Base-by-base conservation (phyloP, 2,329 filamentous ascomycete species). In the Venturia aucupariae region DNA sequence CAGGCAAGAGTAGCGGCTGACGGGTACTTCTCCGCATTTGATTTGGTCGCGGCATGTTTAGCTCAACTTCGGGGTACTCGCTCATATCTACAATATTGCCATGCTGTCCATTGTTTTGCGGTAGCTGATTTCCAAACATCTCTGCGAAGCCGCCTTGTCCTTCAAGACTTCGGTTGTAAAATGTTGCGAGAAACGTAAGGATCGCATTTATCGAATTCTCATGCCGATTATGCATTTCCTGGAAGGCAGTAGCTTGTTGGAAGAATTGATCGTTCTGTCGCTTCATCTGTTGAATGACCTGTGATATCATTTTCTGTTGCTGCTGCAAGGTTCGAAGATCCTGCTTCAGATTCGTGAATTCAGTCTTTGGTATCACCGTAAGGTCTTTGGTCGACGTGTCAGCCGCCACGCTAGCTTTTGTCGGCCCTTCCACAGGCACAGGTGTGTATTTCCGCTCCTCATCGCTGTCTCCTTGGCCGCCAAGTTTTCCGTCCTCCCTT, bases 181-280 rank as follows among this genome's bases (percentile, higher is more conserved):
- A 93, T 15, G 95, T 97, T 57, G 93, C 94, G 24, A 99, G 82
- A 75, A 99, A 97, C 61, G 92, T 96, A 51, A 99, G 82, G 67
- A 99, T 97, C n/a, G 93, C 93, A 72, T 97, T 97, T 76, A 99
- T 97, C 0, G 93, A 97, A 73, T 93, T 96, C 73, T 99, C 94
- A 72, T 99, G 94, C n/a, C 94, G 87, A 69, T 93, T 92, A 72
- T 97, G 93, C 72, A 96, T 86, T 66, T 86, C 89, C 75, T 97
- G 92, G 73, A 97, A 97, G 65, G 90, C 87, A 55, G 90, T 83
- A 0, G 93, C 92, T 75, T 97, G 92, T 64, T 90, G 88, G 71
- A 92, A 95, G 38, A 97, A 83, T 67, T 93, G 87, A 67, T 91
- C 87, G 72, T 97, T 94, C 71, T 97, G 92, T 66, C 89, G 85